phyloP scores from a whole-genome alignment of 805 yeast species.

The Blastobotrys terrestris region DNA sequence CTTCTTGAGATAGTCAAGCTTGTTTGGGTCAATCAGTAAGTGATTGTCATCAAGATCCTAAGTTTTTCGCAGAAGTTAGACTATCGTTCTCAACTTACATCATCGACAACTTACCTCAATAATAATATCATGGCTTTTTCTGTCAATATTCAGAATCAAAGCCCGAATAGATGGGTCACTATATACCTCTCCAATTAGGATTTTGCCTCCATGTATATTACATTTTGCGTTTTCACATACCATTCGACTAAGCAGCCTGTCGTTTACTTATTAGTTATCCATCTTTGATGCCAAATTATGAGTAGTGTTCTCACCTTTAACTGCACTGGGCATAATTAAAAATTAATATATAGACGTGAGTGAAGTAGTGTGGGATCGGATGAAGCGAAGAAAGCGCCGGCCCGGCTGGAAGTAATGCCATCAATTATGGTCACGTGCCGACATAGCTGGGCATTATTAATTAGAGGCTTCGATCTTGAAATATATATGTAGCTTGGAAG shows the following conservation, averaged over 20 bases:
- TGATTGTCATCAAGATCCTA: slow-evolving; percentile 90
- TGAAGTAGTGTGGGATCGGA: no score
- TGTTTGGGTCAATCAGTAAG: slow-evolving; percentile 68
- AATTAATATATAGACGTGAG: no score
- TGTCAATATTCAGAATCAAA: slow-evolving; percentile 73
- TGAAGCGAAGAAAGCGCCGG: no score
- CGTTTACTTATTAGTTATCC: slow-evolving; percentile 15
- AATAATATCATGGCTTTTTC: slow-evolving; percentile 65
- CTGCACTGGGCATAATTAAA: slow-evolving; percentile 47
- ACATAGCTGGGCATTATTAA: no score
- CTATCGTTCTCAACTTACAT: slow-evolving; percentile 17
- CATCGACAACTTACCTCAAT: slow-evolving; percentile 40
- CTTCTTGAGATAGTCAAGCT: slow-evolving; percentile 66
- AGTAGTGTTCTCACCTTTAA: slow-evolving; percentile 38
- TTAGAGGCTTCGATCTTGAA: no score
- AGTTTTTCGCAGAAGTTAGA: slow-evolving; percentile 1
- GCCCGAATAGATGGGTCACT: slow-evolving; percentile 93
- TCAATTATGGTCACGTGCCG: no score
- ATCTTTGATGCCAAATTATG: not conserved
- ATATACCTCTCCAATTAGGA: not conserved
- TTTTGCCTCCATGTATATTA: not conserved
- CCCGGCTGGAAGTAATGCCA: not conserved
- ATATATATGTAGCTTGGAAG: no score
- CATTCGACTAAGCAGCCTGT: slow-evolving; percentile 33
- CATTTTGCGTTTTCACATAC: slow-evolving; percentile 10